Conservation (phyloP, 495 filamentous ascomycete genomes). For the Chaetomium fimeti region DNA sequence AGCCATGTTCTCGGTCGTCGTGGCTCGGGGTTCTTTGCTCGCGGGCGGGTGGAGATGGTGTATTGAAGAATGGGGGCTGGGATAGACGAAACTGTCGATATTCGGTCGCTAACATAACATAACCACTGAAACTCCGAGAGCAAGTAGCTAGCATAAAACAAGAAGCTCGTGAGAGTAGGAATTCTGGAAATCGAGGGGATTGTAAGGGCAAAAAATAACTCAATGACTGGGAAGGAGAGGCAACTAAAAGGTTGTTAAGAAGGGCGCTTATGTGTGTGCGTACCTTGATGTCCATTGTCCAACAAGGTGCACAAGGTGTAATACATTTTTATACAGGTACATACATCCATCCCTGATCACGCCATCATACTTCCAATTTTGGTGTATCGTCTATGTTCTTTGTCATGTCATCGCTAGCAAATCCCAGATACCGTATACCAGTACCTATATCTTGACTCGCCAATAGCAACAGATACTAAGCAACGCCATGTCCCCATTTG, state of each 20-base stretch:
- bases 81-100: not conserved
- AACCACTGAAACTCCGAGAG: too few species aligned
- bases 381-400: too few species aligned
- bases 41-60: not conserved
- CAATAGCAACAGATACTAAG: too few species aligned
- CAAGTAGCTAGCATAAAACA: too few species aligned
- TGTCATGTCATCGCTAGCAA: too few species aligned
- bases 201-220: not conserved
- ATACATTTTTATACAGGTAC: not conserved
- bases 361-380: too few species aligned
- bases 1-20: not conserved
- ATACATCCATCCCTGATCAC: too few species aligned
- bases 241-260: not conserved
- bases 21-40: not conserved
- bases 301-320: slow-evolving; percentile 12
- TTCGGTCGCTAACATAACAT: too few species aligned
- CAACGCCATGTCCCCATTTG: too few species aligned
- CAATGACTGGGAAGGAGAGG: not conserved
- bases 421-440: too few species aligned
- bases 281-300: slow-evolving; percentile 17
- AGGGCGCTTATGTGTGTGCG: slow-evolving; percentile 4
- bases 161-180: not conserved
- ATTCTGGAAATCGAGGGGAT: not conserved
- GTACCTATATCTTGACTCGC: too few species aligned
- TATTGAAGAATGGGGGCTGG: not conserved